Percentiles rank a stretch among this genome's conserved stretches.
Conservation (phyloP, 306 rosid species). For the Dalbergia cochinchinensis region DNA sequence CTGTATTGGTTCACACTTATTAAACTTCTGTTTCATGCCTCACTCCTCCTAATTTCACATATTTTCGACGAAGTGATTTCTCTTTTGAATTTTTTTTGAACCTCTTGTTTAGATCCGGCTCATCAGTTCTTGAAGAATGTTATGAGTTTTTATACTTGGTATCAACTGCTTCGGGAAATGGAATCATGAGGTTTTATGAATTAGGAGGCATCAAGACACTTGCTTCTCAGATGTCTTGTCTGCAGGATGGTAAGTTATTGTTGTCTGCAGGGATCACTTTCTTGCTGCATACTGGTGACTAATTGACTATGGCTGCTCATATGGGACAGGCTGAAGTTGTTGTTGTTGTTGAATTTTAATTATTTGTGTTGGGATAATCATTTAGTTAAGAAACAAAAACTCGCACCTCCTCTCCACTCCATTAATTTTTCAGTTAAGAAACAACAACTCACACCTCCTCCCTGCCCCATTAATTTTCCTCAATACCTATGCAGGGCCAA, state of each 20-base stretch:
- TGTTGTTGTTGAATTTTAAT: neutral
- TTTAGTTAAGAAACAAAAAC: neutral
- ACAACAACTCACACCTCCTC: neutral
- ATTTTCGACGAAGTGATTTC: constrained; percentile 2
- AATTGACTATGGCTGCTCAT: neutral
- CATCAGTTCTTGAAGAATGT: constrained; percentile 74
- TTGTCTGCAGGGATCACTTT: constrained; percentile 24
- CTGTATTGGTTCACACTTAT: neutral
- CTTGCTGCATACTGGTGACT: neutral
- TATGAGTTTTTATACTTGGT: constrained; percentile 85
- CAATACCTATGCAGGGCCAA: neutral
- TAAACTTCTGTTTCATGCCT: constrained; percentile 1
- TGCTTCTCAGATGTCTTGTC: constrained; percentile 68
- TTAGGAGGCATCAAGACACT: constrained; percentile 68
- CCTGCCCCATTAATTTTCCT: constrained; percentile 2
- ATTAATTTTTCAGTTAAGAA: neutral
- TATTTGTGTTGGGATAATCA: neutral
- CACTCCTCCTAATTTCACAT: neutral
- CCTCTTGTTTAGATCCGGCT: constrained; percentile 64
- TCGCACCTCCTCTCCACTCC: neutral
- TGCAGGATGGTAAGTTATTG: constrained; percentile 70
- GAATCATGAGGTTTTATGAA: constrained; percentile 60
- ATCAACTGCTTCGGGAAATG: constrained; percentile 71
- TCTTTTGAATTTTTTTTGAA: constrained; percentile 6
- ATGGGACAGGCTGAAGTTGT: neutral